Evolutionary conservation across 768 basidiomycete genomes (phyloP).

Genomic region (Porpolomopsis calyptriformis): DNA sequence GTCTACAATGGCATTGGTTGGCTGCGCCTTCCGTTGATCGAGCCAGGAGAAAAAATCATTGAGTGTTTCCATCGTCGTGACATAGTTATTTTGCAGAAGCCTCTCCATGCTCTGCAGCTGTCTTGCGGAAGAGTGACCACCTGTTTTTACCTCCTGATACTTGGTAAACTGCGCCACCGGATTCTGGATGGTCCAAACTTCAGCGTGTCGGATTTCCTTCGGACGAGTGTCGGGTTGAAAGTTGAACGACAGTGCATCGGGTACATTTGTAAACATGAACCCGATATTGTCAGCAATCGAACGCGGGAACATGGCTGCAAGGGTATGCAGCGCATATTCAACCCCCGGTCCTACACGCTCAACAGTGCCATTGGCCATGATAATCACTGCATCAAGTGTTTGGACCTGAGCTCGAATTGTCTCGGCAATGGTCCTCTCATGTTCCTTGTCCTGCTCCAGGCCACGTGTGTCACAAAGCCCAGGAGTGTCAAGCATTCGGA

Average conservation of each 20-base stretch:
- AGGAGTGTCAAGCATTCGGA: slow-evolving; percentile 20
- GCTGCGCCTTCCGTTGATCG: slow-evolving; percentile 9
- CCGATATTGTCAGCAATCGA: slow-evolving; percentile 18
- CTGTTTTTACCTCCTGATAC: neutral
- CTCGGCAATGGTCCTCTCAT: slow-evolving; percentile 17
- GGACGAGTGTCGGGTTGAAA: slow-evolving; percentile 14
- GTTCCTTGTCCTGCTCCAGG: slow-evolving; percentile 15
- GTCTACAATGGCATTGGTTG: slow-evolving; percentile 9
- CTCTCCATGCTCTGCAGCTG: slow-evolving; percentile 2
- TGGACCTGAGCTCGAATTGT: slow-evolving; percentile 13
- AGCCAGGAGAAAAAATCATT: slow-evolving; percentile 11
- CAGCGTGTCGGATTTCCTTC: slow-evolving; percentile 3
- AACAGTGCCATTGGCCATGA: slow-evolving; percentile 20
- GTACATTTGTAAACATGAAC: slow-evolving; percentile 18
- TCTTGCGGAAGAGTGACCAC: neutral
- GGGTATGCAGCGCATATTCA: slow-evolving; percentile 16
- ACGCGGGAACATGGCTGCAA: slow-evolving; percentile 18
- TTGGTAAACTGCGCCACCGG: slow-evolving; percentile 10
- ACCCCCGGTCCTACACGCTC: slow-evolving; percentile 15
- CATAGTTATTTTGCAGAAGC: slow-evolving; percentile 1
- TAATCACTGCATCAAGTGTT: slow-evolving; percentile 18
- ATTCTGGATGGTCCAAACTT: slow-evolving; percentile 9
- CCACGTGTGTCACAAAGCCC: slow-evolving; percentile 22
- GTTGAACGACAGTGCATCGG: slow-evolving; percentile 14
- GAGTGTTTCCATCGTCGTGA: slow-evolving; percentile 10